Conservation (phyloP, 352 stramenopile genomes). For the Blastocystis sp. region DNA sequence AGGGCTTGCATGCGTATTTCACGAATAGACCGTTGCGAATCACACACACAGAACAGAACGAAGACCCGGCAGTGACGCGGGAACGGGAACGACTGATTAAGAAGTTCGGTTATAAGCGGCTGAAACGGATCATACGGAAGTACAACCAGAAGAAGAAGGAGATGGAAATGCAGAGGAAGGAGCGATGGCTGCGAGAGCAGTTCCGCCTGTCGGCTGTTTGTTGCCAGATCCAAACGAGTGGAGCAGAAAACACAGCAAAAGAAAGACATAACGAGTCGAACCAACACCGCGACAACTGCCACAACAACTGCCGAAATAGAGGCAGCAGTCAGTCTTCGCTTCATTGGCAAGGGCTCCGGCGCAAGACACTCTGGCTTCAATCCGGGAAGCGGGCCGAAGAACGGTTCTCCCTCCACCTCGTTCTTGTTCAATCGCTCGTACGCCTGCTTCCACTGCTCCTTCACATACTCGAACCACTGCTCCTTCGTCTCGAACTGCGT, state of each 20-base stretch:
- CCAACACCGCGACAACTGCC: neutral
- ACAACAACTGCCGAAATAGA: neutral
- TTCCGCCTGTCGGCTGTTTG: slow-evolving; percentile 47
- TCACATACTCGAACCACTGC: slow-evolving; percentile 71
- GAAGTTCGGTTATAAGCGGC: slow-evolving; percentile 56
- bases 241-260: slow-evolving; percentile 7
- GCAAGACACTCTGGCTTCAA: neutral
- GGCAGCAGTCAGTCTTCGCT: slow-evolving; percentile 5
- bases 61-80: slow-evolving; percentile 19
- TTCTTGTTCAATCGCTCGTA: slow-evolving; percentile 29
- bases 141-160: slow-evolving; percentile 29
- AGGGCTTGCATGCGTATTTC: neutral
- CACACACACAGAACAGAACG: slow-evolving; percentile 29
- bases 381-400: slow-evolving; percentile 38
- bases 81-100: slow-evolving; percentile 41
- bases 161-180: slow-evolving; percentile 3
- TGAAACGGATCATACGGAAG: neutral
- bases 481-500: slow-evolving; percentile 67
- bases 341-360: neutral
- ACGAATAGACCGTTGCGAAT: slow-evolving; percentile 28
- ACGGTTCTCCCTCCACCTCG: slow-evolving; percentile 17
- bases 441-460: slow-evolving; percentile 58
- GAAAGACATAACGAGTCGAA: neutral
- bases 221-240: neutral
- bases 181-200: slow-evolving; percentile 39